Evolutionary conservation across 805 yeast genomes (phyloP).

Genomic region (Candida sithepensis): DNA sequence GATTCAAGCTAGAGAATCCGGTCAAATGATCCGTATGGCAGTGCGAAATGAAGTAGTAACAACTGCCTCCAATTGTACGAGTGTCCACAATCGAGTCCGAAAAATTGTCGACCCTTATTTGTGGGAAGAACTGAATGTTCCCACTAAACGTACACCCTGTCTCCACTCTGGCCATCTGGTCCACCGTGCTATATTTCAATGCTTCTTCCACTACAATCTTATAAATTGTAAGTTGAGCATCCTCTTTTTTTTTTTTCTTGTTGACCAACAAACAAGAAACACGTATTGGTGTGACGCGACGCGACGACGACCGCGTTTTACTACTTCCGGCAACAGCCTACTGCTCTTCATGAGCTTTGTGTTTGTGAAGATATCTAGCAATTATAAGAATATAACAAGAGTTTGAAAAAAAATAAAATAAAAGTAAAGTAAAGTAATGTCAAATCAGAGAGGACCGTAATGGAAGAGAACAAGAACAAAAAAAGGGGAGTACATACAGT

Average conservation of each 20-base stretch:
- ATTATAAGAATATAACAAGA: neutral
- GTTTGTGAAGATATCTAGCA: neutral
- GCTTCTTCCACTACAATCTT: no score
- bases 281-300: no score
- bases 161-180: neutral
- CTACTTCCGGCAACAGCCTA: no score
- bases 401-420: neutral
- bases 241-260: no score
- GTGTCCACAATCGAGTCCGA: neutral
- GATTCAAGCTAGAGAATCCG: conserved; percentile 1
- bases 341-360: no score
- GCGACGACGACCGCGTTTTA: no score
- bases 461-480: neutral
- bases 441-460: neutral
- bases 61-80: neutral
- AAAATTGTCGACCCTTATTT: conserved; percentile 15
- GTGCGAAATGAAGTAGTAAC: conserved; percentile 18
- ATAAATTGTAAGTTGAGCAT: no score
- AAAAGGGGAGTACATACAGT: neutral
- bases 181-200: no score
- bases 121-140: conserved; percentile 5
- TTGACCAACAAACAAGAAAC: no score
- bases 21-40: conserved; percentile 15
- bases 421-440: neutral
- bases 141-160: conserved; percentile 14